Conservation (phyloP, 495 filamentous ascomycete genomes). For the Elaphomyces granulatus region DNA sequence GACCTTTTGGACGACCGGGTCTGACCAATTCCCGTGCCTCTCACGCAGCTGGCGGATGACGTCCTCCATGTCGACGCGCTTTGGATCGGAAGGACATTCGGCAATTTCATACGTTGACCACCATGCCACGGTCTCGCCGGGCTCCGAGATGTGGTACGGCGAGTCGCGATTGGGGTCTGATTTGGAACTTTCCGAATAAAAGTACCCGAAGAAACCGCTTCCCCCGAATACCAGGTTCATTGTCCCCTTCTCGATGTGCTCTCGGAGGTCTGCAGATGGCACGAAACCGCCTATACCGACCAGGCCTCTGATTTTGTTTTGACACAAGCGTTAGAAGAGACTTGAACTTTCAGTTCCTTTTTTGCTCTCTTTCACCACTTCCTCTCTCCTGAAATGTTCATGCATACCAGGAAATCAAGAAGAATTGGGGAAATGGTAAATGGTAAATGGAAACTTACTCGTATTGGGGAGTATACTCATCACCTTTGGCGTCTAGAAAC, state of each 20-base stretch:
- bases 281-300: constrained; percentile 43
- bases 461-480: constrained; percentile 26
- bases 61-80: constrained; percentile 23
- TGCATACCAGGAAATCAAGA: too few species aligned
- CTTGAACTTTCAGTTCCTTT: too few species aligned
- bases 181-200: constrained; percentile 16
- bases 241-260: constrained; percentile 19
- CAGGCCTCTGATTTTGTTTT: constrained; percentile 33
- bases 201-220: constrained; percentile 47
- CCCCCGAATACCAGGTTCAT: constrained; percentile 40
- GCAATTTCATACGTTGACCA: constrained; percentile 35
- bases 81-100: constrained; percentile 19
- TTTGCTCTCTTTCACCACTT: too few species aligned
- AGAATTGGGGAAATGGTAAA: neutral
- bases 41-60: constrained; percentile 27
- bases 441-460: constrained; percentile 16
- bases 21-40: constrained; percentile 33
- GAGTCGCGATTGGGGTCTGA: constrained; percentile 13
- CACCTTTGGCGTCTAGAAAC: constrained; percentile 22
- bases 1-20: constrained; percentile 36
- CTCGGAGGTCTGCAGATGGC: constrained; percentile 13
- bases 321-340: too few species aligned
- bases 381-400: too few species aligned
- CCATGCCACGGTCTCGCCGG: constrained; percentile 27
- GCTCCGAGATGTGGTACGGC: constrained; percentile 17